Conservation (phyloP, 345 rosid species). For the Gossypium stocksii region DNA sequence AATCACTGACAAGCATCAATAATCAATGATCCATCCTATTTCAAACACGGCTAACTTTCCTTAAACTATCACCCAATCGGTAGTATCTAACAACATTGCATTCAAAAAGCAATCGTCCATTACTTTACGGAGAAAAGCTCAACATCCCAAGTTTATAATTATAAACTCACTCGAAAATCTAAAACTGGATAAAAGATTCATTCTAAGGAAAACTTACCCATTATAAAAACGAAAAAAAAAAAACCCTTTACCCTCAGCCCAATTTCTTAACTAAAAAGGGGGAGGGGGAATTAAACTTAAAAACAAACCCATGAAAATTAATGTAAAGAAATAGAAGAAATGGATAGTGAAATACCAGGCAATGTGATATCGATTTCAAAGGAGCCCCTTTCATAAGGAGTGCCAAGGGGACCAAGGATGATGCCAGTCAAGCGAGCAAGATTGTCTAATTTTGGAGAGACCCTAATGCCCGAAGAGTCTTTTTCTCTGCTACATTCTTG, state of each 20-base stretch:
- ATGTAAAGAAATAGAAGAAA: background rate
- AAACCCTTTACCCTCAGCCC: background rate
- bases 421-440: slow-evolving; percentile 69
- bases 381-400: slow-evolving; percentile 92
- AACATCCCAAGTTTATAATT: background rate
- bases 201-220: background rate
- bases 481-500: slow-evolving; percentile 7
- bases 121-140: background rate
- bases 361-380: slow-evolving; percentile 69
- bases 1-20: slow-evolving; percentile 8
- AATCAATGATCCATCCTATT: background rate
- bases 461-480: slow-evolving; percentile 68
- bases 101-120: background rate
- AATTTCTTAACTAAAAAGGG: background rate
- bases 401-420: slow-evolving; percentile 77
- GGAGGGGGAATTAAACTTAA: background rate
- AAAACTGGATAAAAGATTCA: background rate
- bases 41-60: background rate
- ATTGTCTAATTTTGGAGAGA: slow-evolving; percentile 65
- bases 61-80: background rate
- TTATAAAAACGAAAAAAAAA: background rate
- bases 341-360: background rate
- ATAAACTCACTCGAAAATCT: background rate
- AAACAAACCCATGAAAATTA: background rate
- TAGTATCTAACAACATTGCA: background rate